Evolutionary conservation across 1,139 yeast species (phyloP).

Genomic region (Hyphopichia wangnamkhiaoensis): DNA sequence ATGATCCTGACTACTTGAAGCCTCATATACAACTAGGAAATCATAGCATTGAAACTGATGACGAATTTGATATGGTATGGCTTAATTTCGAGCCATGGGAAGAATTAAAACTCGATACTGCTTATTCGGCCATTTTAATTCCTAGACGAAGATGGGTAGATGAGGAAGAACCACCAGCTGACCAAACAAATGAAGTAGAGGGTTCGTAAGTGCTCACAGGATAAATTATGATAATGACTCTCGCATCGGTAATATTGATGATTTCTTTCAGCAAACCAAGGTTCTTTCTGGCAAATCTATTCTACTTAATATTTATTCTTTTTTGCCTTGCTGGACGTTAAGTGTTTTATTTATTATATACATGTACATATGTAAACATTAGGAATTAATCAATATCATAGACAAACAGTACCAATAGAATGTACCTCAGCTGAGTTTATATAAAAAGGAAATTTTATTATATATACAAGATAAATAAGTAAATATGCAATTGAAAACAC

Average conservation of each 20-base stretch:
- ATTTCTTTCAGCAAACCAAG: not conserved
- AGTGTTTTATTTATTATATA: not conserved
- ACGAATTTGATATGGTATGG: constrained; percentile 49
- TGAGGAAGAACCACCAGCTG: constrained; percentile 8
- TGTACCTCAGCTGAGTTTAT: no score
- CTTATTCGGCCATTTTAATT: constrained; percentile 45
- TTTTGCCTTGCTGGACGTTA: not conserved
- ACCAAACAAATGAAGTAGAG: no score
- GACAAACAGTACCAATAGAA: no score
- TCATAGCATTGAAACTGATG: constrained; percentile 38
- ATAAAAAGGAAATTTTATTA: no score
- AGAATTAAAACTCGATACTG: constrained; percentile 46
- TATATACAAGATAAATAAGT: no score
- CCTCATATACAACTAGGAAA: constrained; percentile 42
- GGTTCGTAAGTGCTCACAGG: no score
- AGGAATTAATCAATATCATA: no score
- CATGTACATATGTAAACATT: not conserved
- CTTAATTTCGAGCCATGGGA: constrained; percentile 55
- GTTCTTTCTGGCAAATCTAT: no score
- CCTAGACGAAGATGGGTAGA: constrained; percentile 34
- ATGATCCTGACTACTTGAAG: constrained; percentile 29
- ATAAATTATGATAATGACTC: no score
- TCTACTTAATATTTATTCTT: no score
- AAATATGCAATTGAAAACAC: no score
- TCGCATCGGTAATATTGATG: not conserved